Evolutionary conservation across 2,329 filamentous ascomycete species (phyloP), one percentile per base, ranked within the genome.

Genomic region (Ophiostoma sp.): DNA sequence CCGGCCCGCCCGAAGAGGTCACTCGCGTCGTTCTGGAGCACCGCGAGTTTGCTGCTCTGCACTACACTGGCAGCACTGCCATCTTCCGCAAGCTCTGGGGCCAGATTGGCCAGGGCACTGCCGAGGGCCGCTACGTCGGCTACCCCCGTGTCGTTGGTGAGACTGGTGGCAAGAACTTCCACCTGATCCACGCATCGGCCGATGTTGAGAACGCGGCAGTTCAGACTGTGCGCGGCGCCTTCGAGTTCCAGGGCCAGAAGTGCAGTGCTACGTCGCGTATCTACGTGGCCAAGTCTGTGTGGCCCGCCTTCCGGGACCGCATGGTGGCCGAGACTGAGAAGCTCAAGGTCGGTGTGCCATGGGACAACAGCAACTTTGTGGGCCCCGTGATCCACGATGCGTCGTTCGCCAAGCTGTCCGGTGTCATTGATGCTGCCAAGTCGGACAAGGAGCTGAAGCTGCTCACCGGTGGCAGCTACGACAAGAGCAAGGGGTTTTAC

Each of bases 51-150:
- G 90, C 94, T 10, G 90, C 92, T n/a, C 87, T 98, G 31, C 93
- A 97, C 83, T 98, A 94, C 84, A 98, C 94, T 0, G 94, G 94
- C 72, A 95, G 91, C 82, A 97, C 94, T 0, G 88, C 89, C 67
- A 92, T 98, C 39, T 97, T 98, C 88, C 90, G 93, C 73, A 88
- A 89, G 77, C 84, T 98, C 15, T 97, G 96, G 79, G 92, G 92
- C 23, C 87, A 92, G 79, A 97, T 97, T 76, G 92, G 92, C 13
- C 83, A 86, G 73, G 92, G 91, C 57, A 89, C 96, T 27, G 91
- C 91, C 5, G 88, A 93, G 76, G 92, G 91, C 73, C 90, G 87
- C 72, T 98, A 96, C 82, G 84, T 85, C 73, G 89, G 90, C 75
- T 98, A 97, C 75, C 83, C 83, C 0, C 77, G 82, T 1, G 77